Percentiles rank a stretch among this genome's conserved stretches.
These are phyloP conservation scores for Gentiana macrophylla DNA, from an alignment of 257 asterid species.

Conservation along the genomic window DNA sequence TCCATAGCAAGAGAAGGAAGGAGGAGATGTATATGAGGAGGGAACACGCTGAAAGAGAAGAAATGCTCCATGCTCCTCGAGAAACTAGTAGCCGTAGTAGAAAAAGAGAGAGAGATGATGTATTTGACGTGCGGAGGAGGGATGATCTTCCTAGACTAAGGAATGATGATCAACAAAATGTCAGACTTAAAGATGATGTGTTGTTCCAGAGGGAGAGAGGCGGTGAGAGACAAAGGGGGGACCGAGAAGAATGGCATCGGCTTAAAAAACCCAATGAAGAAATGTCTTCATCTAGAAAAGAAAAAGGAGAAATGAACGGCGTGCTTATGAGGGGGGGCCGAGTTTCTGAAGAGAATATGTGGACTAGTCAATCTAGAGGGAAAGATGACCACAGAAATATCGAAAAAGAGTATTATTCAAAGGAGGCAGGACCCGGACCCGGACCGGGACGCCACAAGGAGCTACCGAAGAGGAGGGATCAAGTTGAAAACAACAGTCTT, in stretches of 20 bases:
- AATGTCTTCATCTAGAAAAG: slow-evolving; percentile 46
- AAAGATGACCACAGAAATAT: slow-evolving; percentile 64
- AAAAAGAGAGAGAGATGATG: slow-evolving; percentile 79
- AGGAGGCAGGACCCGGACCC: slow-evolving; percentile 49
- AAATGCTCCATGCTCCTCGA: slow-evolving; percentile 34
- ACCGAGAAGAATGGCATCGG: slow-evolving; percentile 82
- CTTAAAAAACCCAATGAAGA: slow-evolving; percentile 57
- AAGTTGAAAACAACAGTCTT: slow-evolving; percentile 49
- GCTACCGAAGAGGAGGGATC: slow-evolving; percentile 62
- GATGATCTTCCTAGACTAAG: slow-evolving; percentile 50
- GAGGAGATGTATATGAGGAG: slow-evolving; percentile 45
- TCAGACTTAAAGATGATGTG: slow-evolving; percentile 63
- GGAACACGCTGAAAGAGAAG: slow-evolving; percentile 55
- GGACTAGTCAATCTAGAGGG: slow-evolving; percentile 57
- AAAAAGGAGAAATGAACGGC: slow-evolving; percentile 57
- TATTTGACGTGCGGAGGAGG: slow-evolving; percentile 60
- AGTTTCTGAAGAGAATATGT: slow-evolving; percentile 54
- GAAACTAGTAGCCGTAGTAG: slow-evolving; percentile 60
- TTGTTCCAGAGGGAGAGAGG: slow-evolving; percentile 52
- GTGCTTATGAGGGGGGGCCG: slow-evolving; percentile 42
- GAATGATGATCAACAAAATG: slow-evolving; percentile 55
- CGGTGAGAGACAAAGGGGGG: slow-evolving; percentile 77
- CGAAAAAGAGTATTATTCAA: slow-evolving; percentile 51
- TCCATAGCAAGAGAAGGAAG: slow-evolving; percentile 60
- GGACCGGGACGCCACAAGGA: slow-evolving; percentile 55